These are phyloP conservation scores for Mitosporidium daphniae DNA, from an alignment of 371 early-diverging fungal genomes.

Conservation along the genomic window DNA sequence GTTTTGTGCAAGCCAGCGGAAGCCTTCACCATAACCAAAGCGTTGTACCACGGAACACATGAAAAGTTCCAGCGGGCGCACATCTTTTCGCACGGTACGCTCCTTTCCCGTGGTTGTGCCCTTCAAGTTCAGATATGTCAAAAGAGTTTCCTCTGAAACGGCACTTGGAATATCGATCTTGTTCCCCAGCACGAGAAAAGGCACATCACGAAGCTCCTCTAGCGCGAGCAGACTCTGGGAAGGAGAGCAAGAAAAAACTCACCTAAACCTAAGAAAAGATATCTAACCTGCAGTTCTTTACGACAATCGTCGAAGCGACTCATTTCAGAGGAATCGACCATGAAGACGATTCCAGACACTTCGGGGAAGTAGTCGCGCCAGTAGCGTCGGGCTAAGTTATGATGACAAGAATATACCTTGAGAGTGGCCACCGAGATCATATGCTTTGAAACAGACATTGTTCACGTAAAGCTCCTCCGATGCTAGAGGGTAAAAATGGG, in stretches of 20 bases:
- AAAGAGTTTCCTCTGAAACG: conserved; percentile 55
- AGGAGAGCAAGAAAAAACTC: too few relatives aligned
- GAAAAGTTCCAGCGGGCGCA: conserved; percentile 75
- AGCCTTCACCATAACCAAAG: conserved; percentile 78
- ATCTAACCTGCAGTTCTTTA: too few relatives aligned
- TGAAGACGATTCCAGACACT: conserved; percentile 69
- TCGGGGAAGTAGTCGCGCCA: conserved; percentile 93
- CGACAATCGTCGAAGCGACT: too few relatives aligned
- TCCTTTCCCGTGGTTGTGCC: conserved; percentile 74
- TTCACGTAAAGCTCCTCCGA: conserved; percentile 79
- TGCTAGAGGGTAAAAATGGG: conserved; percentile 13
- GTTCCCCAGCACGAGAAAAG: conserved; percentile 77
- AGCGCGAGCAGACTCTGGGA: conserved; percentile 45
- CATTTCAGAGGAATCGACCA: conserved; percentile 76
- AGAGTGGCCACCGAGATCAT: conserved; percentile 75
- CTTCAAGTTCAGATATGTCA: conserved; percentile 42
- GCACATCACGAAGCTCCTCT: conserved; percentile 50
- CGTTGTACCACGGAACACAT: conserved; percentile 88
- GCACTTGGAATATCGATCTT: conserved; percentile 80
- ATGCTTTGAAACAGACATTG: conserved; percentile 72
- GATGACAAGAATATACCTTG: conserved; percentile 16
- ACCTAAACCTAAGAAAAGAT: too few relatives aligned
- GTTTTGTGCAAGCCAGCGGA: conserved; percentile 4
- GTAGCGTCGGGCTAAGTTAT: conserved; percentile 36
- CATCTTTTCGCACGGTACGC: conserved; percentile 25